Conservation (phyloP, 1,284 basidiomycete species). For the Papiliotrema nemorosa region DNA sequence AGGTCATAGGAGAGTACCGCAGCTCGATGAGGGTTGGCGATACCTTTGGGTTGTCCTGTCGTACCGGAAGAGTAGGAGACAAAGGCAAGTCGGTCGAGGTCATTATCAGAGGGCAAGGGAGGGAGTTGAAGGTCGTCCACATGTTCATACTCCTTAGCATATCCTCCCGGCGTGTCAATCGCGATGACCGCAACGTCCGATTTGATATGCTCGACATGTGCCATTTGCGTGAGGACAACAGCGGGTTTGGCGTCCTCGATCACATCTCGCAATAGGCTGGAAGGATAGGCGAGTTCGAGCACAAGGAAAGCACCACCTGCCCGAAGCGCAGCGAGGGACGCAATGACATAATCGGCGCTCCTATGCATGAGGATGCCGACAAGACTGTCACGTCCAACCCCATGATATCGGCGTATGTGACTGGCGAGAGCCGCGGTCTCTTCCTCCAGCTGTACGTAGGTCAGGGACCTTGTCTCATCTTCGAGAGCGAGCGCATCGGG, state of each 20-base stretch:
- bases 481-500: constrained; percentile 14
- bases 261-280: constrained; percentile 32
- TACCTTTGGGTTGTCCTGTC: constrained; percentile 42
- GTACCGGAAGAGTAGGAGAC: constrained; percentile 44
- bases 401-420: constrained; percentile 22
- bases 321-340: constrained; percentile 35
- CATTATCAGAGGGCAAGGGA: constrained; percentile 17
- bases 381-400: constrained; percentile 26
- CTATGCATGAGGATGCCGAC: constrained; percentile 37
- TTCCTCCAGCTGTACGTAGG: constrained; percentile 36
- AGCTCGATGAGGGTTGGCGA: constrained; percentile 41
- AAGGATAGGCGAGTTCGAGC: constrained; percentile 42
- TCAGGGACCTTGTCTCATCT: constrained; percentile 16
- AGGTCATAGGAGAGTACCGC: constrained; percentile 36
- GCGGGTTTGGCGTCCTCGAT: constrained; percentile 38
- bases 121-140: not conserved
- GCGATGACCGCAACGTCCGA: constrained; percentile 13
- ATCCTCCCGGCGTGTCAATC: constrained; percentile 15
- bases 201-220: constrained; percentile 25
- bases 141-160: constrained; percentile 1
- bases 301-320: constrained; percentile 44
- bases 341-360: constrained; percentile 41
- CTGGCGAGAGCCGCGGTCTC: constrained; percentile 23
- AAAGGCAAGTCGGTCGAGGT: constrained; percentile 39
- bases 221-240: constrained; percentile 34